Evolutionary conservation across 1,139 yeast species (phyloP).

Genomic region (Pichia sp.): DNA sequence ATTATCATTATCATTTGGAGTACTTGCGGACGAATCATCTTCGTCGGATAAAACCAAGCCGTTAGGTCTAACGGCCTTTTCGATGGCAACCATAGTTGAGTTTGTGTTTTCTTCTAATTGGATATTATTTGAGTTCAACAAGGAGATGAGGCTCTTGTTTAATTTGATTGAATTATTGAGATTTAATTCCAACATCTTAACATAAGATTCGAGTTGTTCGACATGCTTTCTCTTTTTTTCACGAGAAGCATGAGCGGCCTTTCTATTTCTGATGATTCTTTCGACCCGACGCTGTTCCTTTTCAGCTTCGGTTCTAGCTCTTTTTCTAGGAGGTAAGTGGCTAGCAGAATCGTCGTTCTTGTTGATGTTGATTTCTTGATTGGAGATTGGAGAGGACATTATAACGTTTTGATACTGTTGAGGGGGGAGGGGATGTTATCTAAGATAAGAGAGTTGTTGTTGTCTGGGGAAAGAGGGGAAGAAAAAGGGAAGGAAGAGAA

Average conservation of each 20-base stretch:
- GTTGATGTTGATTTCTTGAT: not conserved
- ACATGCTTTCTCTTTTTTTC: slow-evolving; percentile 95
- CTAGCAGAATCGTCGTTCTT: slow-evolving; percentile 2
- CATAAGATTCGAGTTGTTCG: slow-evolving; percentile 75
- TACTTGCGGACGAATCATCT: slow-evolving; percentile 2
- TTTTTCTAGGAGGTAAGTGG: slow-evolving; percentile 82
- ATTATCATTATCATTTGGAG: not conserved
- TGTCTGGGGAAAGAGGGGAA: slow-evolving; percentile 6
- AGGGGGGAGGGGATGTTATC: not conserved
- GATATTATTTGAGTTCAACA: slow-evolving; percentile 15
- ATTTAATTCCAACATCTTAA: slow-evolving; percentile 44
- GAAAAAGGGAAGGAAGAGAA: not conserved
- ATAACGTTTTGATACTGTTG: slow-evolving; percentile 1
- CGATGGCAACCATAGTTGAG: slow-evolving; percentile 14
- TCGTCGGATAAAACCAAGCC: slow-evolving; percentile 25
- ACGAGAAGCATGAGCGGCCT: slow-evolving; percentile 97
- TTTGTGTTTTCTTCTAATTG: slow-evolving; percentile 1
- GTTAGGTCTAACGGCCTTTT: slow-evolving; percentile 24
- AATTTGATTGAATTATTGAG: slow-evolving; percentile 14
- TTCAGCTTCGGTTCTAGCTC: slow-evolving; percentile 96
- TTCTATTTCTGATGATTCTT: slow-evolving; percentile 87
- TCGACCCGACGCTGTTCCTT: slow-evolving; percentile 95
- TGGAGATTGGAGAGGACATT: slow-evolving; percentile 11
- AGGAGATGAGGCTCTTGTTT: slow-evolving; percentile 18
- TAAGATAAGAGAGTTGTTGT: not conserved